Evolutionary conservation across 2,329 filamentous ascomycete species (phyloP), one percentile per base, ranked within the genome.

Genomic region (Scedosporium aurantiacum): DNA sequence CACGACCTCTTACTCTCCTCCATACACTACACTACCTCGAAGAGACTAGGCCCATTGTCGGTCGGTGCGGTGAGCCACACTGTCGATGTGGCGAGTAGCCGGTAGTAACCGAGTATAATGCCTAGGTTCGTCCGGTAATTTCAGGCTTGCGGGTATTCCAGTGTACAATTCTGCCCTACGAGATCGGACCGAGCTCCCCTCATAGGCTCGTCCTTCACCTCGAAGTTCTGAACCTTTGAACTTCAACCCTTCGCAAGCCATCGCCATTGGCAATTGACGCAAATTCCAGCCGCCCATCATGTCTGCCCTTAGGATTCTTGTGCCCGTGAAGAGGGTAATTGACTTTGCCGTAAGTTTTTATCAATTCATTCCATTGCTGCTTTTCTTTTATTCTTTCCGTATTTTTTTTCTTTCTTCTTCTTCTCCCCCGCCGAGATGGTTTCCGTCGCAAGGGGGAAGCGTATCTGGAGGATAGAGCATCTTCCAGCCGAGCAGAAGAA

Each of bases 271-370:
- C 57, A 23, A 21, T 32, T 32, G 55, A 18, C 47, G 18, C 45
- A 57, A 5, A 32, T 27, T 59, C 47, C 68, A 66, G 64, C 66
- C 67, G 60, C 66, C 32, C 66, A 69, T 66, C 65, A 86, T 86
- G 83, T 84, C 83, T 68, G 79, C 82, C 61, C 76, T 91, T 68
- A 80, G 88, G 73, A 91, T 92, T 74, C 81, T 92, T 64, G 88
- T 92, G 3, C 89, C 89, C 74, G 79, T 92, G 57, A 92, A 92
- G 79, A 79, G 89, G 84, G 89, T 92, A 58, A 91, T 92, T 78
- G 89, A 92, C 82, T 91, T 90, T 82, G 88, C 89, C 68, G 88
- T 91, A 77, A 72, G 85, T 76, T 62, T 37, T 40, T 37, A n/a
- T 63, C 57, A 32, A 41, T 56, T 45, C 37, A n/a, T 57, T 4